Evolutionary conservation across 2,329 filamentous ascomycete species (phyloP).

Genomic region (Proliferodiscus dingleyae): DNA sequence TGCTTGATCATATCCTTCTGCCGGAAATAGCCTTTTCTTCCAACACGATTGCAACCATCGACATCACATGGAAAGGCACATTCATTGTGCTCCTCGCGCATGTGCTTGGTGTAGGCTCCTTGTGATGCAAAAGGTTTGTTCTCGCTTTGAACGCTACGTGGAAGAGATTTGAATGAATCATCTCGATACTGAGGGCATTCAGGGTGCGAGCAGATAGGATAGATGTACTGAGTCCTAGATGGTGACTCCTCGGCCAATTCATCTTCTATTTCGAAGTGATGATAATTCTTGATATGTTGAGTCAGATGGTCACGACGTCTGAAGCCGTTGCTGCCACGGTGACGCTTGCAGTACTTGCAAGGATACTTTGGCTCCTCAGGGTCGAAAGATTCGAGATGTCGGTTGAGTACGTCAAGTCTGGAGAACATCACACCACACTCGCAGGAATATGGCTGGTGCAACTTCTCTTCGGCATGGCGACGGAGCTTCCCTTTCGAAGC

Average conservation of each 20-base stretch:
- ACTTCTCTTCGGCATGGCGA: conserved; percentile 9
- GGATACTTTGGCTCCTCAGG: conserved; percentile 20
- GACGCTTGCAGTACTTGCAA: conserved; percentile 31
- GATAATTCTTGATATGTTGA: conserved; percentile 36
- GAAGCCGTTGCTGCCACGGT: conserved; percentile 33
- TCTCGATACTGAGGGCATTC: conserved; percentile 12
- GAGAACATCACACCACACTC: conserved; percentile 28
- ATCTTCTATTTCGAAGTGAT: conserved; percentile 28
- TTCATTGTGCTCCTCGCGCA: conserved; percentile 34
- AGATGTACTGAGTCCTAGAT: background rate
- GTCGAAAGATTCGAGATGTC: conserved; percentile 24
- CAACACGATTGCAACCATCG: conserved; percentile 24
- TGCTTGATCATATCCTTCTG: conserved; percentile 20
- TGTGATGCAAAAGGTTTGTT: conserved; percentile 14
- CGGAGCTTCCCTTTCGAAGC: conserved; percentile 10
- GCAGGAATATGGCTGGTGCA: conserved; percentile 16
- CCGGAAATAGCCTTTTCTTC: conserved; percentile 17
- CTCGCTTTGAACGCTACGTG: background rate
- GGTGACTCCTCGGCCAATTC: background rate
- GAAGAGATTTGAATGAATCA: conserved; percentile 8
- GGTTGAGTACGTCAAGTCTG: conserved; percentile 25
- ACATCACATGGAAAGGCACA: conserved; percentile 32
- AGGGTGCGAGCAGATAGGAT: conserved; percentile 11
- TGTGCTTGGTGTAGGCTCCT: conserved; percentile 33
- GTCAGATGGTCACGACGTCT: conserved; percentile 35